Evolutionary conservation across 2,329 filamentous ascomycete species (phyloP), one percentile per base, ranked within the genome.

Genomic region (Aspergillus puulaauensis): DNA sequence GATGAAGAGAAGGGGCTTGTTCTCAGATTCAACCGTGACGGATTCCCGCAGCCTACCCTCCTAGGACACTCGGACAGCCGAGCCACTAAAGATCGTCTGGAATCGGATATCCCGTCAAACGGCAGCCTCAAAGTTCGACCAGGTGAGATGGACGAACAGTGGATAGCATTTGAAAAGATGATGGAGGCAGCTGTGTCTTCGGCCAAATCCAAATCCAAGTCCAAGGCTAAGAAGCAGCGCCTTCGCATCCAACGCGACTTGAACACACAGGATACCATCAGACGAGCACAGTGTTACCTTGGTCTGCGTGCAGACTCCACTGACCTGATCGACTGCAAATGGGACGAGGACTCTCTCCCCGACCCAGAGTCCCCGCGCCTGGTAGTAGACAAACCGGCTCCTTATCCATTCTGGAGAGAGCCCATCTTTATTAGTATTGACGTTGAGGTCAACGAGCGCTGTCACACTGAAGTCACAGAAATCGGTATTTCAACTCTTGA

Each of bases 401-500:
- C 79, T 0, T 81, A 79, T 58, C 58, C 71, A 0, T 80, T 81
- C 52, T 83, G 86, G 27, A 67, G 73, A 11, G 77, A 81, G n/a
- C 81, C 85, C 0, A 80, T 96, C 7, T 89, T 97, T 64, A 79
- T 96, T 58, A 86, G 84, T 61, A 80, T 98, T 45, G 95, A 99
- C 66, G 79, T 95, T 33, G 95, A 99, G 73, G 86, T 88, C 1
- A 90, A 87, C 57, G 95, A 99, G 72, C 75, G 77, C 21, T 79
- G 84, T 45, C 83, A 86, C 12, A 77, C 81, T 35, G 78, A 84
- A 12, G 82, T 98, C 58, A 96, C 93, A 0, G 95, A 99, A 73
- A 81, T 99, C 40, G 95, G 95, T 1, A 80, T 99, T 41, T 88
- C 91, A 1, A 87, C 88, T 3, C 79, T 98, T 0, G 92, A 98